Evolutionary conservation across 78 protist genomes (phyloP).

Genomic region (Dictyostelium brefeldianum): DNA sequence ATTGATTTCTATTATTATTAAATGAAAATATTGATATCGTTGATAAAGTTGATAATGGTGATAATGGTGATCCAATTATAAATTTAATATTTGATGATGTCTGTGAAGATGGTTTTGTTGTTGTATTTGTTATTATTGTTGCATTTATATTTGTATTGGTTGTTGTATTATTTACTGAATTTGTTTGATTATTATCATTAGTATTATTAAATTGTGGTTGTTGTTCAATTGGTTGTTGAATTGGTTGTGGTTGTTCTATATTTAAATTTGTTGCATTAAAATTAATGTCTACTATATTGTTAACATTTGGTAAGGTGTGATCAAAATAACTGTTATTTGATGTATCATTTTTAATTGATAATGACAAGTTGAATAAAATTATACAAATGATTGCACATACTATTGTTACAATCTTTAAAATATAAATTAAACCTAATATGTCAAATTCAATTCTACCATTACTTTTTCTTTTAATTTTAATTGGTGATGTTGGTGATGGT

Average conservation of each 20-base stretch:
- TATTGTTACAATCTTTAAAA: conserved; percentile 5
- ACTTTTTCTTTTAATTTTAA: not conserved
- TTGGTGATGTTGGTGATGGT: not conserved
- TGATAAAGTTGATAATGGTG: not conserved
- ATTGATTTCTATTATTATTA: conserved; percentile 5
- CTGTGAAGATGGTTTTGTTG: not conserved
- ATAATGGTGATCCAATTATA: not conserved
- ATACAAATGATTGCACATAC: not conserved
- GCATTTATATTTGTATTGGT: not conserved
- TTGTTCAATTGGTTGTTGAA: not conserved
- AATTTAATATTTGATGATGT: not conserved
- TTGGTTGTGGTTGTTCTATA: not conserved
- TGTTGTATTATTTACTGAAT: not conserved
- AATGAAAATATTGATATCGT: not conserved
- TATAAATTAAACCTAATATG: conserved; percentile 1
- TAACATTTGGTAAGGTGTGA: not conserved
- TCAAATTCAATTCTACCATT: not conserved
- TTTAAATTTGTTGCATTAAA: not conserved
- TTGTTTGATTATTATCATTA: not conserved
- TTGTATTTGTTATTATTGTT: not conserved
- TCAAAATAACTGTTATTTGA: not conserved
- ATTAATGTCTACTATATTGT: not conserved
- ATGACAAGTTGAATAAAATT: conserved; percentile 2
- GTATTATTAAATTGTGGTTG: not conserved
- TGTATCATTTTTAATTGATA: not conserved